Evolutionary conservation across 768 basidiomycete species (phyloP), one percentile per base, ranked within the genome.

Genomic region (Lactarius psammicola): DNA sequence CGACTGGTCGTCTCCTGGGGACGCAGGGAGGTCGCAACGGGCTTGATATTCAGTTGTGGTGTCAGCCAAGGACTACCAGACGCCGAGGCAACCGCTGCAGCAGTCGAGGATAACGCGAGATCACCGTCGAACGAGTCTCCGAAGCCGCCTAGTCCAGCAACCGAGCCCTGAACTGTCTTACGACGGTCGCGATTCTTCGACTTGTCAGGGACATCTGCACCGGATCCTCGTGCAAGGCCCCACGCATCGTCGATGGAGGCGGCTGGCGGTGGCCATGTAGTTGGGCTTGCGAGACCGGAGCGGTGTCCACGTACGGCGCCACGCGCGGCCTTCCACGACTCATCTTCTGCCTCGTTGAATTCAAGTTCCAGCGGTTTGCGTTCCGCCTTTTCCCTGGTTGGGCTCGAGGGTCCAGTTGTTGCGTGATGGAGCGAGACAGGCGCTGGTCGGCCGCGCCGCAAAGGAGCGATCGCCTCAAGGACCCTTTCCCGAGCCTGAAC

Each of bases 391-490:
- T 71, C 64, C 71, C 57, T 73, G 60, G 66, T 65, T 13, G 76
- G 75, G 53, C 76, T 76, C 3, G 70, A 54, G 9, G 75, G 71
- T 1, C 72, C 73, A 4, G 74, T 74, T 0, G 68, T 67, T 2
- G 68, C 63, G 59, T 38, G 69, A 28, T 67, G 66, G 42, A 67
- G 66, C 13, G 66, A 63, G 28, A 58, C 63, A 20, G 62, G 60
- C 8, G 76, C 74, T 2, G 89, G 88, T 28, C 89, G 81, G 20
- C 89, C 90, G 38, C 89, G 80, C 44, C 89, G 84, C 86, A 90
- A 87, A 0, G 91, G 89, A 36, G 87, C 87, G 63, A 92, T 88
- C 15, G 89, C 89, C 70, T 91, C 90, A 23, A 91, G 78, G 5
- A 90, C 89, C 71, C 86, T 89, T 64, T 92, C 89, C 46, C 88